A percentile compares a stretch with the other conserved stretches of the same genome.
Evolutionary conservation across 1,284 basidiomycete species (phyloP).

Genomic region (Mycena citricolor): DNA sequence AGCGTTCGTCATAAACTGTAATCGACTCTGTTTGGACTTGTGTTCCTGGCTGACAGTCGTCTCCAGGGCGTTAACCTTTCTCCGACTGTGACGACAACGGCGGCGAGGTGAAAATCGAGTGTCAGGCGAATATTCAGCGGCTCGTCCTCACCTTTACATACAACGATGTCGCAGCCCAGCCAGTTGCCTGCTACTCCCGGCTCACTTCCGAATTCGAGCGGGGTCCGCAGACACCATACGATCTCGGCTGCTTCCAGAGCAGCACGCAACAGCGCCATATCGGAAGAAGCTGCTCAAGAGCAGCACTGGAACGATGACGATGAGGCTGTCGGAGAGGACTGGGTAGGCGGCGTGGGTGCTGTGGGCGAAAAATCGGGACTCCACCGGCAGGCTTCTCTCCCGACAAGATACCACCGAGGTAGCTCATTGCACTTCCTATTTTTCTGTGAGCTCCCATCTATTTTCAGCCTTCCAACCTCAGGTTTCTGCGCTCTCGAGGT

Average conservation of each 20-base stretch:
- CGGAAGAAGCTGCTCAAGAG: conserved; percentile 63
- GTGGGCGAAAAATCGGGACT: conserved; percentile 78
- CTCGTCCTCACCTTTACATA: conserved; percentile 4
- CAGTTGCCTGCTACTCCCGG: conserved; percentile 25
- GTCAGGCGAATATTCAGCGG: background rate
- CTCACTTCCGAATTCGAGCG: conserved; percentile 45
- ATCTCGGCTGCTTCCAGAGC: conserved; percentile 74
- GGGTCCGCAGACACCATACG: conserved; percentile 76
- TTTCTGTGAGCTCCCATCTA: conserved; percentile 8
- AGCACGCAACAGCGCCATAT: conserved; percentile 60
- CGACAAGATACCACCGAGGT: conserved; percentile 79
- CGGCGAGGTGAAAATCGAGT: conserved; percentile 10
- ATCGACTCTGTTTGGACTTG: background rate
- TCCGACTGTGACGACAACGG: conserved; percentile 9
- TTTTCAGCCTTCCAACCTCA: conserved; percentile 46
- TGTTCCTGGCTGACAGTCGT: background rate
- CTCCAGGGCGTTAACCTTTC: conserved; percentile 3
- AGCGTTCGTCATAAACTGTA: background rate
- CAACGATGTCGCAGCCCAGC: conserved; percentile 18
- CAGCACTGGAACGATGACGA: conserved; percentile 62
- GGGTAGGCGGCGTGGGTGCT: conserved; percentile 75
- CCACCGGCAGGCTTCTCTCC: conserved; percentile 78
- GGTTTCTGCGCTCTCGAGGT: conserved; percentile 40
- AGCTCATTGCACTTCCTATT: conserved; percentile 19
- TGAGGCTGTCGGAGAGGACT: conserved; percentile 73